Conservation (phyloP, 2,329 filamentous ascomycete genomes). For the Diatrype stigma region DNA sequence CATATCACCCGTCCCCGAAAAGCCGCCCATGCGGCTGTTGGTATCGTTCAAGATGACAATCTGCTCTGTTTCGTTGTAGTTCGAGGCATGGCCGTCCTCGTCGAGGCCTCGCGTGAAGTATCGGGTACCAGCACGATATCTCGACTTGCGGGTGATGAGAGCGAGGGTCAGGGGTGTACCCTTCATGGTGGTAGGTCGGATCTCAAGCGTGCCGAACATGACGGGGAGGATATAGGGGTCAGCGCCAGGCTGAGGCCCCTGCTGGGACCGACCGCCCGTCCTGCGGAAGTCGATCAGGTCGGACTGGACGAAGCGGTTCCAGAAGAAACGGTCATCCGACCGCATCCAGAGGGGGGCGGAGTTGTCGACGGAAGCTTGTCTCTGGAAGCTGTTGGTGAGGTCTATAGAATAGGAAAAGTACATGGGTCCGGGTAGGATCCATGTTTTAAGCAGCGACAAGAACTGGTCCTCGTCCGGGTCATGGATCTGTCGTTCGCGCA, state of each 20-base stretch:
- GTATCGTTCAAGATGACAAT: slow-evolving; percentile 83
- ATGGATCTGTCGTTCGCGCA: slow-evolving; percentile 86
- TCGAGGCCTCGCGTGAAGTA: slow-evolving; percentile 95
- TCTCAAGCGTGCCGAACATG: slow-evolving; percentile 94
- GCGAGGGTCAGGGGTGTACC: slow-evolving; percentile 77
- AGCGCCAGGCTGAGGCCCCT: slow-evolving; percentile 66
- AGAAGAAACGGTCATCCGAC: slow-evolving; percentile 97
- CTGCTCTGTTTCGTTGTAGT: slow-evolving; percentile 98
- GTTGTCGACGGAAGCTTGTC: slow-evolving; percentile 73
- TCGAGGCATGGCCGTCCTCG: slow-evolving; percentile 90
- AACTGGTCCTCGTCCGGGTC: slow-evolving; percentile 95
- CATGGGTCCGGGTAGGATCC: slow-evolving; percentile 82
- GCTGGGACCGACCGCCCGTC: slow-evolving; percentile 56
- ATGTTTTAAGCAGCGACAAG: slow-evolving; percentile 72
- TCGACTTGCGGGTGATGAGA: slow-evolving; percentile 83
- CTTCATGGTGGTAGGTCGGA: slow-evolving; percentile 82
- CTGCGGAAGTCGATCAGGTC: slow-evolving; percentile 87
- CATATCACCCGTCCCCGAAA: slow-evolving; percentile 71
- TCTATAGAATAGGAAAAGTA: slow-evolving; percentile 98
- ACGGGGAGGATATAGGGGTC: slow-evolving; percentile 94
- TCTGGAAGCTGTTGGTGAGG: slow-evolving; percentile 94
- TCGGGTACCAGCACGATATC: slow-evolving; percentile 83
- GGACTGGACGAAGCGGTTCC: slow-evolving; percentile 90
- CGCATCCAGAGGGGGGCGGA: slow-evolving; percentile 80
- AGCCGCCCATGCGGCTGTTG: slow-evolving; percentile 70